Evolutionary conservation across 371 early-diverging fungal genomes (phyloP), one percentile per base, ranked within the genome.

Genomic region (Polyrhizophydium stewartii): DNA sequence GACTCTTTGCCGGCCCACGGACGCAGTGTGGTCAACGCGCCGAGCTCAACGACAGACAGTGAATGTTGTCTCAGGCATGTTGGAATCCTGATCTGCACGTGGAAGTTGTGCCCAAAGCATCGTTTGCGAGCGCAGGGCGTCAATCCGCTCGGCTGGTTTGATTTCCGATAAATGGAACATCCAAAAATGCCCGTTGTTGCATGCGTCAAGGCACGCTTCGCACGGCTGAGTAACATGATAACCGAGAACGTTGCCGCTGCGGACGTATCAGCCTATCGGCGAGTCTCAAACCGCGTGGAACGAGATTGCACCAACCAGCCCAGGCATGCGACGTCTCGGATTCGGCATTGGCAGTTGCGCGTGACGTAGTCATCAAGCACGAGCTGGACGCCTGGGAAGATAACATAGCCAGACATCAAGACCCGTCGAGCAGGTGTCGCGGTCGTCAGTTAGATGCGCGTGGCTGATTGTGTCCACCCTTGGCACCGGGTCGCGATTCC

Each of bases 211-310:
- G 69, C 98, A 97, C 47, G 76, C 76, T 21, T 79, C 71, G 72
- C 98, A 98, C 13, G 98, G 97, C 64, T 90, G 91, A 0, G 94
- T 90, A 17, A 97, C 91, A 73, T 94, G 96, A 75, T 97, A 97
- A 1, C 97, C 97, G 57, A 97, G 75, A 17, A 91, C 87, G 71
- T 93, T 94, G 13, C 95, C 96, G 73, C 96, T 85, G 43, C 43
- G 43, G 43, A n/a, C 43, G 2, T 6, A 3, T 13, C 2, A 19
- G 43, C 43, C 2, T 6, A 13, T 21, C 6, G 43, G 3, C 19
- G 43, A 6, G 13, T 2, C 43, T 12, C 2, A 3, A 43, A 5
- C 43, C 19, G n/a, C 21, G n/a, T 12, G 12, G 19, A 13, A n/a
- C 12, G 13, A 21, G 12, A 3, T 43, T 6, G 19, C 0, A 19